A percentile compares a stretch with the other conserved stretches of the same genome.
These are phyloP conservation scores for Chaetomiaceae sp. DNA, from an alignment of 2,329 filamentous ascomycete genomes.

Conservation along the genomic window DNA sequence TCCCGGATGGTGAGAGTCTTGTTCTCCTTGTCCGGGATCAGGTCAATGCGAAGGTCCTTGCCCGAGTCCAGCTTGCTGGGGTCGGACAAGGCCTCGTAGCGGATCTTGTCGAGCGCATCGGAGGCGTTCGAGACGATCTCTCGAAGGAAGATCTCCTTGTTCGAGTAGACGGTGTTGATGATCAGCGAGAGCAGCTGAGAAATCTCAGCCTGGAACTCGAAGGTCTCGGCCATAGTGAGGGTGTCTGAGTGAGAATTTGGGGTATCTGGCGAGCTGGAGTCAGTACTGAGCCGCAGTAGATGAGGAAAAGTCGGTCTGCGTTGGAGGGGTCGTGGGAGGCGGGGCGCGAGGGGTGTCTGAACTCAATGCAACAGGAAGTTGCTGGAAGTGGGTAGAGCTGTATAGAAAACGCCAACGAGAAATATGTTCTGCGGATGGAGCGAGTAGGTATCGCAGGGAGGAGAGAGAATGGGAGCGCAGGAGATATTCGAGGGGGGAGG, in stretches of 20 bases:
- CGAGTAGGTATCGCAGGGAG: background rate
- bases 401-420: no score
- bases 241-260: conserved; percentile 16
- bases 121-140: conserved; percentile 98
- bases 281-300: conserved; percentile 4
- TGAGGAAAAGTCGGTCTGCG: background rate
- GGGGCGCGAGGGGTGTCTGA: background rate
- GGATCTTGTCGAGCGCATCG: conserved; percentile 99
- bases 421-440: no score
- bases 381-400: no score
- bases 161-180: conserved; percentile 99
- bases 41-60: conserved; percentile 98
- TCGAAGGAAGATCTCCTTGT: conserved; percentile 99
- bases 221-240: conserved; percentile 80
- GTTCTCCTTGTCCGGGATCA: conserved; percentile 94
- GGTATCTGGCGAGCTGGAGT: conserved; percentile 20
- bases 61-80: conserved; percentile 92
- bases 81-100: conserved; percentile 96
- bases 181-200: conserved; percentile 99
- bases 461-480: background rate
- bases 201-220: conserved; percentile 99
- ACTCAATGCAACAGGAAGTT: no score
- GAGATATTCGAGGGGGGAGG: background rate
- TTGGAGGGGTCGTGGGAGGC: background rate
- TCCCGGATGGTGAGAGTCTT: conserved; percentile 97